phyloP scores from a whole-genome alignment of 768 basidiomycete genomes.

The Candolleomyces eurysporus region DNA sequence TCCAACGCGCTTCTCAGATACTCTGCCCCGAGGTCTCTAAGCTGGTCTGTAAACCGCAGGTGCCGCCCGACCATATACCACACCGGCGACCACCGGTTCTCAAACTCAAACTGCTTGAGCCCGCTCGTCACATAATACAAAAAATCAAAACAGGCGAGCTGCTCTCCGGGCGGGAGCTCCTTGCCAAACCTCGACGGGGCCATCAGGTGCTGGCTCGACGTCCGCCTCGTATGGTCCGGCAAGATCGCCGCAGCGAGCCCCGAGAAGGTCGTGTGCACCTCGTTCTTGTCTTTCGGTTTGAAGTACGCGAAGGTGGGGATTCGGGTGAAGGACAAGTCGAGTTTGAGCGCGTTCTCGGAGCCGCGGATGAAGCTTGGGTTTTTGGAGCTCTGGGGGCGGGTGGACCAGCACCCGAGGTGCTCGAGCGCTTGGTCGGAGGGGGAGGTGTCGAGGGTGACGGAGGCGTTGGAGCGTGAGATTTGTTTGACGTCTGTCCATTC shows the following conservation, averaged over 20 bases:
- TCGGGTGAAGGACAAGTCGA: neutral
- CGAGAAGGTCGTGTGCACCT: neutral
- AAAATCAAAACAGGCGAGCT: neutral
- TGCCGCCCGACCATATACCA: neutral
- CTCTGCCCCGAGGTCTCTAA: neutral
- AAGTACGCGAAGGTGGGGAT: neutral
- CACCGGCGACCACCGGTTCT: neutral
- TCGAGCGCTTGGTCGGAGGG: neutral
- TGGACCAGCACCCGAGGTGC: conserved; percentile 1
- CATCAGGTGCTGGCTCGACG: neutral
- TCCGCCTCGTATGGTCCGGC: neutral
- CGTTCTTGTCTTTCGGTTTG: neutral
- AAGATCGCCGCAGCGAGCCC: neutral
- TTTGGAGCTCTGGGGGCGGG: neutral
- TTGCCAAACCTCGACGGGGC: neutral
- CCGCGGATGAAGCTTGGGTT: neutral
- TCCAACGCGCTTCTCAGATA: neutral
- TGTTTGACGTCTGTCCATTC: neutral
- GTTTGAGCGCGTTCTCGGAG: neutral
- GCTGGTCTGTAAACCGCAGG: neutral
- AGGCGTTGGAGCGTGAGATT: neutral
- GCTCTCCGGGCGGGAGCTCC: neutral
- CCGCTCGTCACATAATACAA: neutral
- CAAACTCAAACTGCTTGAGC: neutral
- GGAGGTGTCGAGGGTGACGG: neutral